Base-by-base conservation (phyloP, 2,329 filamentous ascomycete species). In the Epichloe bromicola region DNA sequence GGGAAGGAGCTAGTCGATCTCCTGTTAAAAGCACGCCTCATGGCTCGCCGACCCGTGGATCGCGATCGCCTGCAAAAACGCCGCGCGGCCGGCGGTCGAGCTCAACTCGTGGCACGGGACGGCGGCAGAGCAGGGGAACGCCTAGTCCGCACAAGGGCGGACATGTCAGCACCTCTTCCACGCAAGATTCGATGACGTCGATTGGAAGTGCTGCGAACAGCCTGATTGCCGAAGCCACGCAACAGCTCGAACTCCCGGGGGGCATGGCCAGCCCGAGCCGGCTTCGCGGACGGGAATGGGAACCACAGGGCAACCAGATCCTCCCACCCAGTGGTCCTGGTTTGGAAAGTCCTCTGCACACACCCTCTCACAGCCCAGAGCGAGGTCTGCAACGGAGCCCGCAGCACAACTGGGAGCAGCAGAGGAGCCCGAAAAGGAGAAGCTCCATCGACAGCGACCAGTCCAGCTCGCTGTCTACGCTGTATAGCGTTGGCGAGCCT, bases 381-480 rank as follows among this genome's bases (percentile, higher is more conserved):
- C 49, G 60, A 19, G 52, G 55, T 14, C 55, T 53, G 36, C 52
- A 60, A 43, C 46, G 58, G 15, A 55, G 57, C 12, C 52, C 54
- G 42, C 52, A 59, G 44, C 48, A 59, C n/a, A 54, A 55, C 12
- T 52, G 53, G 10, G 37, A 23, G 46, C 51, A 50, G 20, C 49
- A 23, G 30, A 41, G 55, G 20, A 51, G 40, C 2, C 56, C 56
- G 0, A 52, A 58, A 15, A 54, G 61, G 51, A 61, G 60, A n/a
- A 51, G 48, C 4, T 74, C 71, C 0, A 51, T 60, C 4, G 65
- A 68, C 4, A 77, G 73, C 54, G 67, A 74, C 8, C 63, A 68
- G 14, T 78, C 75, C 0, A 79, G 75, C 39, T 72, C 74, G 2
- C 64, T 80, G 5, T 80, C 77, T 4, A 80, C 77, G 0, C 60